A percentile compares a stretch with the other conserved stretches of the same genome.
These are phyloP conservation scores for Cryptococcus depauperatus DNA, from an alignment of 1,284 basidiomycete species.

Conservation along the genomic window DNA sequence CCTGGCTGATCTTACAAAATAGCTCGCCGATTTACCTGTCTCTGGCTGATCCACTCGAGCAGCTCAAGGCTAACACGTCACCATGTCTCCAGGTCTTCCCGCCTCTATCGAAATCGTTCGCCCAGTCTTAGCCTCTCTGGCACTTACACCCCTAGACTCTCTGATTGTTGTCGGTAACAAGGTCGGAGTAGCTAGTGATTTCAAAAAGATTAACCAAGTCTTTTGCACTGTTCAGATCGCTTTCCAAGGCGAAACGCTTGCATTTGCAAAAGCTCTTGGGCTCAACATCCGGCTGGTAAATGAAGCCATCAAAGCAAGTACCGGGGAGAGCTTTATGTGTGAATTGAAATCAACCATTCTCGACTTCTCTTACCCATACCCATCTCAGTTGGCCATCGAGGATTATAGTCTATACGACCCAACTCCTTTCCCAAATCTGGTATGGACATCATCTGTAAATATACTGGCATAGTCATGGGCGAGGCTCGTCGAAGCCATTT, in stretches of 20 bases:
- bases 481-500: conserved; percentile 28
- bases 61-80: conserved; percentile 36
- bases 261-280: conserved; percentile 36
- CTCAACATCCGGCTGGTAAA: conserved; percentile 36
- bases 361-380: neutral
- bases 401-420: conserved; percentile 30
- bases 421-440: conserved; percentile 34
- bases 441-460: conserved; percentile 39
- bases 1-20: neutral
- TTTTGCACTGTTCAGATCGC: conserved; percentile 35
- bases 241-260: conserved; percentile 34
- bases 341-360: neutral
- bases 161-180: conserved; percentile 27
- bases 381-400: conserved; percentile 36
- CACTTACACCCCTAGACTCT: conserved; percentile 25
- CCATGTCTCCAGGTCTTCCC: conserved; percentile 39
- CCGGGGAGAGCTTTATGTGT: conserved; percentile 45
- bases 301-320: conserved; percentile 30
- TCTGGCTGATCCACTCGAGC: conserved; percentile 43
- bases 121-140: conserved; percentile 32
- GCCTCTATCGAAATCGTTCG: conserved; percentile 21
- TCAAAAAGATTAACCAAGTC: conserved; percentile 42
- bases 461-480: conserved; percentile 39
- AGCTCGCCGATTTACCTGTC: conserved; percentile 43
- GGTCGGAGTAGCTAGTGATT: conserved; percentile 31